A percentile compares a stretch with the other conserved stretches of the same genome.
phyloP scores from a whole-genome alignment of 148 eudicot genomes.

The Heliamphora exappendiculata region DNA sequence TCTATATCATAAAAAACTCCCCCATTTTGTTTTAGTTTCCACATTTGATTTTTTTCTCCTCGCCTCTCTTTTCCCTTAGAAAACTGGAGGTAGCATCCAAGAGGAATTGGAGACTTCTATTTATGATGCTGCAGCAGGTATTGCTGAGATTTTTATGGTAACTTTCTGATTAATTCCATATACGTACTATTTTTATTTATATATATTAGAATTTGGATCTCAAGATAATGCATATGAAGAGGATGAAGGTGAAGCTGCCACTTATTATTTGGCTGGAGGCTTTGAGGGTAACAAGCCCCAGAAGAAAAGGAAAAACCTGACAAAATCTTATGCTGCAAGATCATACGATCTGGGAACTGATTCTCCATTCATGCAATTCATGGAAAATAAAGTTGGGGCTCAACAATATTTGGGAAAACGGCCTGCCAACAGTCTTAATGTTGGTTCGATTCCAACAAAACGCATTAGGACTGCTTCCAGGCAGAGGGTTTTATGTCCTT shows the following conservation, averaged over 20 bases:
- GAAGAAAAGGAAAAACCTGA: constrained; percentile 49
- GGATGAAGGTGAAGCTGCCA: constrained; percentile 67
- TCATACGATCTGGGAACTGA: constrained; percentile 50
- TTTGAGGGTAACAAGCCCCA: constrained; percentile 39
- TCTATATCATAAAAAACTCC: neutral
- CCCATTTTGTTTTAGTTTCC: constrained; percentile 2
- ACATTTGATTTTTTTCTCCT: neutral
- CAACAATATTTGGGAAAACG: constrained; percentile 55
- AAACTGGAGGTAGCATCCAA: constrained; percentile 39
- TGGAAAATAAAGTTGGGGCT: constrained; percentile 47
- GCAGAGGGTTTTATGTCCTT: constrained; percentile 66
- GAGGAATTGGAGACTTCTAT: constrained; percentile 60
- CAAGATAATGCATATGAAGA: constrained; percentile 60
- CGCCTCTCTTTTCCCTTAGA: constrained; percentile 29
- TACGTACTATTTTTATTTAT: constrained; percentile 3
- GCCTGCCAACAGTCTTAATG: constrained; percentile 51
- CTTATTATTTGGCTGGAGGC: constrained; percentile 40
- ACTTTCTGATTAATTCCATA: neutral
- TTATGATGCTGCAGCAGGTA: constrained; percentile 70
- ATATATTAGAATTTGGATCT: constrained; percentile 39
- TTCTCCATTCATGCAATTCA: constrained; percentile 34
- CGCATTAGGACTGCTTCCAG: constrained; percentile 86
- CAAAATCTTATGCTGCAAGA: constrained; percentile 35
- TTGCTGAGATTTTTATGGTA: constrained; percentile 1
- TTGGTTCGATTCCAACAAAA: constrained; percentile 67